Base-by-base conservation (phyloP, 805 yeast species). In the Kodamaea restingae region DNA sequence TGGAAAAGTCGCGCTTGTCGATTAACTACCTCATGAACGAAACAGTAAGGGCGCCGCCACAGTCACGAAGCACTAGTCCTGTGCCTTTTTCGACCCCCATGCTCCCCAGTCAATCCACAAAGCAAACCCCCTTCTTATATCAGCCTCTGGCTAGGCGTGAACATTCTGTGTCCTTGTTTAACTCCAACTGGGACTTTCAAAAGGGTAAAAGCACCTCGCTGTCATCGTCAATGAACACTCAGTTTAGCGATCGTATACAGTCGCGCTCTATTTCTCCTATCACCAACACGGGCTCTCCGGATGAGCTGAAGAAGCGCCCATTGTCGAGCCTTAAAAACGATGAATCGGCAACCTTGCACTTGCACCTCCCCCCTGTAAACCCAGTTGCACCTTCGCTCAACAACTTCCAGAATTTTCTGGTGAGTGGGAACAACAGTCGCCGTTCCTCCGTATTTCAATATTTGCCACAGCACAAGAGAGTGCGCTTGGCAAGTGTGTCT, bases 381-480 rank as follows among this genome's bases (percentile, higher is more conserved):
- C 70, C 74, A 2, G 49, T 54, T 2, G 41, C 49, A 2, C 67
- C 70, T 3, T 54, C 71, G 0, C 34, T 64, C 11, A 56, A 59
- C 41, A 43, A 57, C 10, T 67, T 66, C 45, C 68, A 61, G 38
- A 38, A 46, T 33, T 50, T 50, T 32, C 48, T 53, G 24, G 38
- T 41, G 48, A 32, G 46, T 34, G 32, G 42, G 32, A 26, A 50
- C 32, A 26, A 48, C 49, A 17, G 39, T 35, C 25, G 35, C 20
- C 5, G 40, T 15, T 46, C 36, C 33, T 45, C 47, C 25, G 64
- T 71, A 3, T 75, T 77, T 52, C 76, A 72, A 35, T 79, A 79
- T 50, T 65, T 78, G 51, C 71, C 79, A 1, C 78, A 72, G 45
- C 74, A 70, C 35, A 75, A 75, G 45, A 63, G 87, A 51, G 51